Evolutionary conservation across 345 rosid species (phyloP).

Genomic region (Turritis glabra): DNA sequence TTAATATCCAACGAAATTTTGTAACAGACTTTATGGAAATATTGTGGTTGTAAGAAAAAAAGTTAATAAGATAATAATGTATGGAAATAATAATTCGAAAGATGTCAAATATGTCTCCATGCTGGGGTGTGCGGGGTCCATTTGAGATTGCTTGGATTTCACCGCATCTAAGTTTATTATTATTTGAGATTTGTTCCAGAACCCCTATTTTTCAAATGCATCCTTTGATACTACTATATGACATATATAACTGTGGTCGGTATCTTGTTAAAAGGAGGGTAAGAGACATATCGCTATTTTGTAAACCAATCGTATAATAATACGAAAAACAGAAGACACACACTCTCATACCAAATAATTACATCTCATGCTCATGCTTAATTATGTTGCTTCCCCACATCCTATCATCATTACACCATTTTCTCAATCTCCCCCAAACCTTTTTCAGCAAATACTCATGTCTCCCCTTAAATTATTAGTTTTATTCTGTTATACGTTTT

Average conservation of each 20-base stretch:
- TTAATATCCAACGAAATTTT: background rate
- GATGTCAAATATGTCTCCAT: constrained; percentile 29
- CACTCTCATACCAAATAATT: constrained; percentile 61
- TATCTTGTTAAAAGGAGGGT: background rate
- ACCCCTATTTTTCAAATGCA: background rate
- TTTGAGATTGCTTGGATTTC: constrained; percentile 75
- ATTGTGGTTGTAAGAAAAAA: background rate
- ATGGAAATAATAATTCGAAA: constrained; percentile 16
- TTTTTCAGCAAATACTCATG: constrained; percentile 23
- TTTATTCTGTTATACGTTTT: background rate
- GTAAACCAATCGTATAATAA: background rate
- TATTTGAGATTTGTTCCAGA: constrained; percentile 12
- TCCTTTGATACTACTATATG: background rate
- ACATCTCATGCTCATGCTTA: constrained; percentile 64
- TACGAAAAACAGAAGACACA: constrained; percentile 29
- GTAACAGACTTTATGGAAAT: background rate
- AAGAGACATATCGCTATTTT: background rate
- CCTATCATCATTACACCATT: constrained; percentile 9
- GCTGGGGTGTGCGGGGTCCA: constrained; percentile 37
- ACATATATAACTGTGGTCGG: background rate
- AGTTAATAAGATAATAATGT: too few relatives aligned
- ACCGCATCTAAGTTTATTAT: constrained; percentile 46
- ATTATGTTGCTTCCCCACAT: constrained; percentile 69
- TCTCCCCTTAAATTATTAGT: background rate
- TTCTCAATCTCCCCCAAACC: constrained; percentile 17